A percentile compares a stretch with the other conserved stretches of the same genome.
These are phyloP conservation scores for Leishmania lainsoni DNA, from an alignment of 208 protist species.

Conservation along the genomic window DNA sequence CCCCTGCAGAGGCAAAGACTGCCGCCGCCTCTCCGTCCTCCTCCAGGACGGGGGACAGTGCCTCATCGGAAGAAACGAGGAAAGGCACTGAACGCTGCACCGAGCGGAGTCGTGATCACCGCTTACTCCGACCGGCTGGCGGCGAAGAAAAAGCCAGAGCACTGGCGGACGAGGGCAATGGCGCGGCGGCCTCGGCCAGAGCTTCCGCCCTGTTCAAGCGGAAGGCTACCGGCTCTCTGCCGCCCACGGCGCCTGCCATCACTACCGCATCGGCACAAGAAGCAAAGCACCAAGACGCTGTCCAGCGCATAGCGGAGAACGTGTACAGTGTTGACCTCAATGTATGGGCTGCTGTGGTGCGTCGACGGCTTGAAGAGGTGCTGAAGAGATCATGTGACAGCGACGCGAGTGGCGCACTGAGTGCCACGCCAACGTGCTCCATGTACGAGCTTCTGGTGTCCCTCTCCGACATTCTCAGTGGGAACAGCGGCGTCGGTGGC, in stretches of 20 bases:
- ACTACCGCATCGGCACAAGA: not conserved
- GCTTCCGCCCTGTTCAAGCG: not conserved
- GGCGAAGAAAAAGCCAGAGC: not conserved
- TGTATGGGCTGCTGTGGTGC: conserved; percentile 9
- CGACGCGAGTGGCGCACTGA: not conserved
- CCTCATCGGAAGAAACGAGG: not conserved
- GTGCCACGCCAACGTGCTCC: not conserved
- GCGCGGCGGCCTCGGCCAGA: not conserved
- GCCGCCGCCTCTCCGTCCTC: not conserved
- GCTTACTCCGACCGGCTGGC: too few species aligned
- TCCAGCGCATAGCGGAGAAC: conserved; percentile 18
- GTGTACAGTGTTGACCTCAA: conserved; percentile 23
- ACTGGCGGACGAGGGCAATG: not conserved
- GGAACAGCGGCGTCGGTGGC: not conserved
- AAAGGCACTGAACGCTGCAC: not conserved
- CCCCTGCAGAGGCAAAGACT: not conserved
- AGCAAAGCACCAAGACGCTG: not conserved
- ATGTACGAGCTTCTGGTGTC: conserved; percentile 9
- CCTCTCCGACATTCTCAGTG: not conserved
- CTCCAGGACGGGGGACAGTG: not conserved
- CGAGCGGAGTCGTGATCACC: not conserved
- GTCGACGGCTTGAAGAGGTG: not conserved
- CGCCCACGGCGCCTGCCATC: not conserved
- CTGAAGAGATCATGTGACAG: not conserved
- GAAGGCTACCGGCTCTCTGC: not conserved